Evolutionary conservation across 2,329 filamentous ascomycete genomes (phyloP), one percentile per base, ranked within the genome.

Genomic region (Ceratocystis albifundus): DNA sequence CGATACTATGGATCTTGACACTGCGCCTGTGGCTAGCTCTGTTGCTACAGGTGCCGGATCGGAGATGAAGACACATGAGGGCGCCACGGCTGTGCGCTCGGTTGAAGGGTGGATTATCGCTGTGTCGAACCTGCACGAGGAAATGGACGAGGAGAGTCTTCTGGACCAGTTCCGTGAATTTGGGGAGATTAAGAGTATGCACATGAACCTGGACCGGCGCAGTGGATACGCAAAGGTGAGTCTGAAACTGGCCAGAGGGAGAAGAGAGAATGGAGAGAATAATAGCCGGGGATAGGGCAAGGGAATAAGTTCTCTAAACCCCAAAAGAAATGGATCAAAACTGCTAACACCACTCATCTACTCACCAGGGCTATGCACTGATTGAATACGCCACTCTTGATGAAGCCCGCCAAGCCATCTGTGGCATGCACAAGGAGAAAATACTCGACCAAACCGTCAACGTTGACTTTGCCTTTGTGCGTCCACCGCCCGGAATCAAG

Each of bases 51-150:
- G 74, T 65, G 72, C 76, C 65, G 77, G 79, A 68, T 74, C 77
- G 67, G 84, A 88, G 72, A 88, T 90, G 80, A 84, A 85, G 72
- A 92, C 89, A 5, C 82, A 84, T 71, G 80, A 82, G 46, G 87
- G 88, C 74, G 89, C 89, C 66, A 90, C 86, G 0, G 89, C 89
- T 28, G 89, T 94, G 68, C 88, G 89, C 72, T 91, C 88, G 66
- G 92, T 94, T 73, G 89, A 94, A 77, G 89, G 90, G 71, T 94
- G 90, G 90, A 94, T 94, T 75, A 80, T 94, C 72, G 85, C 90
- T 69, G 89, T 89, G 70, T 92, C 89, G 64, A 94, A 94, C 73
- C 87, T 94, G 44, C 89, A 94, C 77, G 89, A 94, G 74, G 89
- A 94, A 75, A 88, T 89, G 62, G 88, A 87, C 71, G 89, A 94